Base-by-base conservation (phyloP, 2,329 filamentous ascomycete species). In the Xylaria hypoxylon region DNA sequence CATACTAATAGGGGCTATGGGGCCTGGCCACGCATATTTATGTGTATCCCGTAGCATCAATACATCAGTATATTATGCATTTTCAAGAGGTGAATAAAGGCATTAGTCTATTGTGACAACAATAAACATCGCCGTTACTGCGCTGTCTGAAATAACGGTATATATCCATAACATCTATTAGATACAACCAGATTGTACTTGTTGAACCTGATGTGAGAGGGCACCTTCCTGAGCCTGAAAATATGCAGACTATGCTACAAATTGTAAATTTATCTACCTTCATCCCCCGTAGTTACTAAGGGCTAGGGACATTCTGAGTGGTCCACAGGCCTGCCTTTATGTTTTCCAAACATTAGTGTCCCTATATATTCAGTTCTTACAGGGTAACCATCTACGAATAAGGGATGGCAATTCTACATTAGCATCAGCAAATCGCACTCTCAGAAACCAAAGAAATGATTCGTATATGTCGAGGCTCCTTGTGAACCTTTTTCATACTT, bases 1-100 rank as follows among this genome's bases (percentile, higher is more conserved):
- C 72, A 11, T 76, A 71, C 69, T 76, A 73, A 48, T 62, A 22
- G 17, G 13, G 33, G 6, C 10, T 4, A 22, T 5, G 17, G 24
- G 5, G 5, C 11, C 10, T 52, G 13, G 17, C 22, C 19, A 13
- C 22, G 8, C 8, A 24, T 28, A 35, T 19, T 1, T 28, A 11
- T 33, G 3, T 44, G 7, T 15, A n/a, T n/a, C 5, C 28, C 2
- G 15, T 17, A 26, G 10, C 45, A 7, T 28, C 2, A 40, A 5
- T 40, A 50, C 42, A 56, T 3, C 22, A 3, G 31, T 35, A n/a
- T 26, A 28, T 11, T n/a, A 10, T 17, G 35, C n/a, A 38, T 35
- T 31, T 35, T 57, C 13, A 28, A n/a, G 31, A 56, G 31, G 15
- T 10, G 26, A 45, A 45, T 40, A 42, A 19, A 59, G 15, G 55